Base-by-base conservation (phyloP, 2,329 filamentous ascomycete genomes). In the Ilyonectria destructans region DNA sequence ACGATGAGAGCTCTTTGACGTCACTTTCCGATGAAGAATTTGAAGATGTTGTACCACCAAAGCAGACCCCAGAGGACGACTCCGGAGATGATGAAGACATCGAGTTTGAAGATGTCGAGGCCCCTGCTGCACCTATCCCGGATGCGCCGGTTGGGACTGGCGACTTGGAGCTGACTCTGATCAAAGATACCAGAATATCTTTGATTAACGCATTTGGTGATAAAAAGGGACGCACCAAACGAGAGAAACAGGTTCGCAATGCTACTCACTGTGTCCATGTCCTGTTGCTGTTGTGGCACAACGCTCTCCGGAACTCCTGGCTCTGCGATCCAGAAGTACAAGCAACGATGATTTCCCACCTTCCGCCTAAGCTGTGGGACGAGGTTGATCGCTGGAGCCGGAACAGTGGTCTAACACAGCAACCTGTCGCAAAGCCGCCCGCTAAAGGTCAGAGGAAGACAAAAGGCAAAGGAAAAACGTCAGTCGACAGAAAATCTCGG, bases 261-360 rank as follows among this genome's bases (percentile, higher is more conserved):
- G 87, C 91, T 4, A 95, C 94, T 1, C 96, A 99, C 80, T 93
- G 93, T 74, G 87, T 97, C 73, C 96, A 99, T 80, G 95, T 98
- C 2, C 91, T 97, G 78, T 89, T 91, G 59, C 84, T 99, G 17
- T 87, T 99, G 67, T 98, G 92, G 87, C 95, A 98, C 79, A 98
- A 98, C 77, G 89, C 93, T 0, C 82, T 96, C 15, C 90, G 93
- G 48, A 98, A 98, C 78, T 86, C 89, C 0, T 98, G 96, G 92
- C 82, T 95, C 21, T 93, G 93, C 73, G 93, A 98, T 74, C 80
- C 87, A 4, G 89, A 93, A 69, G 86, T 97, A 0, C 93, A 96
- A 69, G 89, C 90, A 12, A 92, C 91, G 17, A 85, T 98, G 77
- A 85, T 96, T 4, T 89, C 90, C n/a, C 91, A 94, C 65, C 75